Evolutionary conservation across 208 protist genomes (phyloP).

Genomic region (Crithidia acanthocephali): DNA sequence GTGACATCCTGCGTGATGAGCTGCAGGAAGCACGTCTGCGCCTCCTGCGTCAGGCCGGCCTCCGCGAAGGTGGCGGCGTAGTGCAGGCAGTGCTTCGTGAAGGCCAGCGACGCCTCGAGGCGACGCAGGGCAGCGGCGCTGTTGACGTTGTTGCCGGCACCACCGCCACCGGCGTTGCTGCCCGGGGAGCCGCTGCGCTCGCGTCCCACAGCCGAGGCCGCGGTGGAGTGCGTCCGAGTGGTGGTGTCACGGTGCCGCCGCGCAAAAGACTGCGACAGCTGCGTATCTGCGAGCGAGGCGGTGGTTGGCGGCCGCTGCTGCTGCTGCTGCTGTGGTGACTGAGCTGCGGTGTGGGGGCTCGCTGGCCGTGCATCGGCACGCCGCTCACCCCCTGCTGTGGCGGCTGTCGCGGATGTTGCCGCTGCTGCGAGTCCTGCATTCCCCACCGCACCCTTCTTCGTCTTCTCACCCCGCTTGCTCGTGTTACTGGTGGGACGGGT

Average conservation of each 20-base stretch:
- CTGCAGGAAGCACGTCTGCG: constrained; percentile 30
- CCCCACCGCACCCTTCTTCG: not conserved
- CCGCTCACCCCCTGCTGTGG: not conserved
- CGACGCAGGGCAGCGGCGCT: constrained; percentile 20
- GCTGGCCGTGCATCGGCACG: constrained; percentile 1
- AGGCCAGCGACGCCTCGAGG: constrained; percentile 24
- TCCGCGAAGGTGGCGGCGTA: constrained; percentile 27
- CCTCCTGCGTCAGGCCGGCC: constrained; percentile 28
- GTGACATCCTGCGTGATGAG: constrained; percentile 32
- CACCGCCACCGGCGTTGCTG: not conserved
- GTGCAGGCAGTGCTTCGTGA: constrained; percentile 28
- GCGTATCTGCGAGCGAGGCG: not conserved
- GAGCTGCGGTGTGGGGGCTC: not conserved
- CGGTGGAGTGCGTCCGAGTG: constrained; percentile 9
- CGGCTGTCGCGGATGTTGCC: not conserved
- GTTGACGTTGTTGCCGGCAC: constrained; percentile 4
- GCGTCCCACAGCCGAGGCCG: constrained; percentile 1
- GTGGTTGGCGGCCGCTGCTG: not conserved
- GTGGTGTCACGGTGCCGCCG: not conserved
- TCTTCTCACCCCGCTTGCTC: not conserved
- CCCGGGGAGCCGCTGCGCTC: constrained; percentile 8
- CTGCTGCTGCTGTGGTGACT: too few species aligned
- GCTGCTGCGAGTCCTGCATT: not conserved
- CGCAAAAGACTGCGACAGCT: constrained; percentile 8
- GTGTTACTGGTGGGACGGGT: not conserved